phyloP scores from a whole-genome alignment of 352 stramenopile genomes.

The Globisporangium rhizosaccharum region DNA sequence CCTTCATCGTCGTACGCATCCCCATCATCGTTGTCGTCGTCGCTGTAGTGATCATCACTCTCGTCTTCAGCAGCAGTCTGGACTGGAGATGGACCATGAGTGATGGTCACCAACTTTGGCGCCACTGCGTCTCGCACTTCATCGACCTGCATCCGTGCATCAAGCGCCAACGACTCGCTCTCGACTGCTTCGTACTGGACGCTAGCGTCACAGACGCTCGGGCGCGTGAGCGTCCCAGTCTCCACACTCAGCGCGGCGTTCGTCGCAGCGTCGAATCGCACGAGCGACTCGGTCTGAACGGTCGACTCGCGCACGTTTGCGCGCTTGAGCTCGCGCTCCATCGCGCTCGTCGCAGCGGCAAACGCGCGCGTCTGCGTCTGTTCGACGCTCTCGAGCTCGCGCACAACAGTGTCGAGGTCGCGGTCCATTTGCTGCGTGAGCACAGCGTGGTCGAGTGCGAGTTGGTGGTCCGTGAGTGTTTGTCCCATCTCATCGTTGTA shows the following conservation, averaged over 20 bases:
- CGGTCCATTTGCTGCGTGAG: slow-evolving; percentile 49
- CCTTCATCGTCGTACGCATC: slow-evolving; percentile 27
- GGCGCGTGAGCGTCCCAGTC: slow-evolving; percentile 20
- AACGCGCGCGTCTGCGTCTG: slow-evolving; percentile 27
- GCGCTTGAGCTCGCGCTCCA: slow-evolving; percentile 21
- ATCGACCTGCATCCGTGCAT: neutral
- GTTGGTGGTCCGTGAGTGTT: slow-evolving; percentile 33
- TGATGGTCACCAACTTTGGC: too few relatives aligned
- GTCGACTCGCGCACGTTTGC: slow-evolving; percentile 36
- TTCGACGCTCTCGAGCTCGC: slow-evolving; percentile 32
- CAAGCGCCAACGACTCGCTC: neutral
- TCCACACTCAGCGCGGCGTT: slow-evolving; percentile 35
- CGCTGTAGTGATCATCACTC: neutral
- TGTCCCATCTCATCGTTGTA: slow-evolving; percentile 70
- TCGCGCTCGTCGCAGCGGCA: neutral
- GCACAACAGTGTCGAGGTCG: slow-evolving; percentile 33
- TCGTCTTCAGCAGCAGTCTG: neutral
- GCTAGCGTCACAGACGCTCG: slow-evolving; percentile 16
- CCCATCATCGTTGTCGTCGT: neutral
- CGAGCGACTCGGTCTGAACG: slow-evolving; percentile 40
- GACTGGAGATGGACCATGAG: too few relatives aligned
- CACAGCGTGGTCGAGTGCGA: slow-evolving; percentile 38
- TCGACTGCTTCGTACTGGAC: slow-evolving; percentile 24
- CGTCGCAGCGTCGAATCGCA: slow-evolving; percentile 29
- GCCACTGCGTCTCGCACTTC: neutral